phyloP scores from a whole-genome alignment of 495 filamentous ascomycete genomes.

The Penicillium antarcticum region DNA sequence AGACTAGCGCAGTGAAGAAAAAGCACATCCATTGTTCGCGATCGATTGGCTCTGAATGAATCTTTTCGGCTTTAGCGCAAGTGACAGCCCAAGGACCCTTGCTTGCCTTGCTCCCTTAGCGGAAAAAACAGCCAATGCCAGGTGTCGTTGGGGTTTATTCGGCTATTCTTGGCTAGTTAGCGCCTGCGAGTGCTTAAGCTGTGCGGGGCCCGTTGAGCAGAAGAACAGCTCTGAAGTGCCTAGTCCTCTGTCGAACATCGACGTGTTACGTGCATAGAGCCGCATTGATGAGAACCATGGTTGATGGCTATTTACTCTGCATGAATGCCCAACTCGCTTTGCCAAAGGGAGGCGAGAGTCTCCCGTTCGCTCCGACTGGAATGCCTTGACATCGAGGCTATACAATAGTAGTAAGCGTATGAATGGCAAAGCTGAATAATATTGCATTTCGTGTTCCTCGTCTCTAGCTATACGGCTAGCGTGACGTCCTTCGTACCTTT shows the following conservation, averaged over 20 bases:
- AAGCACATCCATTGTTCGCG: neutral
- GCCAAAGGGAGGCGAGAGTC: constrained; percentile 7
- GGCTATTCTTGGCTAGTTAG: too few species aligned
- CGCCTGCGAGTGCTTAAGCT: neutral
- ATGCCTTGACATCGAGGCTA: neutral
- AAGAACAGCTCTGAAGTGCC: neutral
- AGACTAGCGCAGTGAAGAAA: neutral
- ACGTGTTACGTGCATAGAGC: constrained; percentile 14
- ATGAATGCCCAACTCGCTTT: constrained; percentile 20
- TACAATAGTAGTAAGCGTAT: neutral
- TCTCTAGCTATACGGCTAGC: neutral
- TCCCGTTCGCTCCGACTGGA: neutral
- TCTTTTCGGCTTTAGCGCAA: constrained; percentile 15
- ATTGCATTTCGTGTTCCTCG: neutral
- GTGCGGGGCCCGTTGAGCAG: constrained; percentile 9
- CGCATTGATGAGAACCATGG: constrained; percentile 23
- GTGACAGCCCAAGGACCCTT: constrained; percentile 6
- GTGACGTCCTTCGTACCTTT: too few species aligned
- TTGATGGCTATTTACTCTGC: constrained; percentile 12
- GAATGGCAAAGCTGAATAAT: neutral
- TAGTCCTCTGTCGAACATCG: constrained; percentile 8
- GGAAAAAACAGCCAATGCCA: neutral
- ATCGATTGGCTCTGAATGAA: constrained; percentile 30
- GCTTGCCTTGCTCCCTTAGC: constrained; percentile 21
- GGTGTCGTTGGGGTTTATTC: too few species aligned